Percentiles rank a stretch among this genome's conserved stretches.
Evolutionary conservation across 1,284 basidiomycete species (phyloP).

Genomic region (Pseudozyma flocculosa): DNA sequence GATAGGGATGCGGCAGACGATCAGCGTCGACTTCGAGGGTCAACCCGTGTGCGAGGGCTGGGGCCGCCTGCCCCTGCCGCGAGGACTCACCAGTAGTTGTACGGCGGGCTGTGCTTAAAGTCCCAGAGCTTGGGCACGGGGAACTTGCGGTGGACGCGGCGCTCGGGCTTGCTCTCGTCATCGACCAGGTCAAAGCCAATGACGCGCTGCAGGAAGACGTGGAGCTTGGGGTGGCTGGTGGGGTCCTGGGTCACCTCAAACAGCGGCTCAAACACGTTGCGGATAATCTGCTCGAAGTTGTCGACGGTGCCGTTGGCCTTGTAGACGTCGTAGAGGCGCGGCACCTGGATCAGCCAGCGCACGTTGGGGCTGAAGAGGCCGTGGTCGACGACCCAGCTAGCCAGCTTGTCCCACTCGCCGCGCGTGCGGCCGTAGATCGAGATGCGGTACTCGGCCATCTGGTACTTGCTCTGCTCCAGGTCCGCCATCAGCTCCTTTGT

Average conservation of each 20-base stretch:
- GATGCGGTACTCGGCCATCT: constrained; percentile 84
- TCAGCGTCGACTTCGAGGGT: too few relatives aligned
- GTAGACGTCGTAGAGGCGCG: constrained; percentile 93
- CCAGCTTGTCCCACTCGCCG: constrained; percentile 96
- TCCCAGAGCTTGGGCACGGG: constrained; percentile 91
- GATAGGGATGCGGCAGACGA: too few relatives aligned
- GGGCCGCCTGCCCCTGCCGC: too few relatives aligned
- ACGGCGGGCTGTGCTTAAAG: constrained; percentile 84
- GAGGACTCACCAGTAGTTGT: constrained; percentile 70
- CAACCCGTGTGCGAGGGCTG: too few relatives aligned
- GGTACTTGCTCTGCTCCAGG: constrained; percentile 97
- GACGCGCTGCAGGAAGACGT: constrained; percentile 92
- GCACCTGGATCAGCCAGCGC: constrained; percentile 95
- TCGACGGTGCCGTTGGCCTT: constrained; percentile 81
- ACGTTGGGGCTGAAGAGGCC: constrained; percentile 95
- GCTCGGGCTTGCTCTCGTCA: constrained; percentile 92
- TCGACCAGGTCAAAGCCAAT: constrained; percentile 96
- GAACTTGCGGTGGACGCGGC: constrained; percentile 90
- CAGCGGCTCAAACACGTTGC: constrained; percentile 84
- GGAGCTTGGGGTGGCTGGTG: constrained; percentile 83
- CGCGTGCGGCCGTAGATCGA: constrained; percentile 80
- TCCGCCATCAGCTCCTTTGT: constrained; percentile 94
- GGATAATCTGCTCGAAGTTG: constrained; percentile 88
- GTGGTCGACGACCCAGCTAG: constrained; percentile 92
- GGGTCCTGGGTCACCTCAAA: constrained; percentile 97